Conservation (phyloP, 768 basidiomycete genomes). For the Lentinus tigrinus region DNA sequence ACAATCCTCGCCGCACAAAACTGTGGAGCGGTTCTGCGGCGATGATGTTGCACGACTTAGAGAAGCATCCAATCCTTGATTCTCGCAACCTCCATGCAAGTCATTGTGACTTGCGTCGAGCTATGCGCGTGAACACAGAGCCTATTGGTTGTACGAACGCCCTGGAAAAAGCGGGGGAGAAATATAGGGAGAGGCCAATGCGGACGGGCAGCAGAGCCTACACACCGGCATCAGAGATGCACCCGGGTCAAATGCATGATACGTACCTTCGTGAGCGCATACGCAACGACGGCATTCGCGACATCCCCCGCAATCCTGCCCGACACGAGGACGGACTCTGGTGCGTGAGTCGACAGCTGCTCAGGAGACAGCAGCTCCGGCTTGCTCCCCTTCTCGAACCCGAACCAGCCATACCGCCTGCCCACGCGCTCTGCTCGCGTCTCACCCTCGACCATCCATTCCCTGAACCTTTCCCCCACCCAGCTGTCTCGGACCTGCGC, state of each 20-base stretch:
- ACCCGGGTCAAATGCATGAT: background rate
- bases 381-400: constrained; percentile 53
- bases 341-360: background rate
- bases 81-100: background rate
- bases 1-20: no score
- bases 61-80: no score
- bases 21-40: no score
- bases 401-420: constrained; percentile 76
- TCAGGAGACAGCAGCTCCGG: background rate
- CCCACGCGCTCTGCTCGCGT: constrained; percentile 70
- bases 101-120: constrained; percentile 1
- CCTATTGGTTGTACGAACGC: constrained; percentile 58
- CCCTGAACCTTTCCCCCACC: constrained; percentile 34
- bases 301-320: constrained; percentile 66
- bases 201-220: constrained; percentile 76
- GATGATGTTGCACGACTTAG: no score
- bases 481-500: constrained; percentile 31
- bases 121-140: constrained; percentile 1
- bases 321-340: constrained; percentile 5
- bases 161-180: constrained; percentile 73
- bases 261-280: constrained; percentile 73
- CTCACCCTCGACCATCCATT: constrained; percentile 81
- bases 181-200: constrained; percentile 68
- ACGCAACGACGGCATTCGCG: constrained; percentile 81
- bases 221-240: background rate